Base-by-base conservation (phyloP, 371 early-diverging fungal species). In the Rhizopus arrhizus region DNA sequence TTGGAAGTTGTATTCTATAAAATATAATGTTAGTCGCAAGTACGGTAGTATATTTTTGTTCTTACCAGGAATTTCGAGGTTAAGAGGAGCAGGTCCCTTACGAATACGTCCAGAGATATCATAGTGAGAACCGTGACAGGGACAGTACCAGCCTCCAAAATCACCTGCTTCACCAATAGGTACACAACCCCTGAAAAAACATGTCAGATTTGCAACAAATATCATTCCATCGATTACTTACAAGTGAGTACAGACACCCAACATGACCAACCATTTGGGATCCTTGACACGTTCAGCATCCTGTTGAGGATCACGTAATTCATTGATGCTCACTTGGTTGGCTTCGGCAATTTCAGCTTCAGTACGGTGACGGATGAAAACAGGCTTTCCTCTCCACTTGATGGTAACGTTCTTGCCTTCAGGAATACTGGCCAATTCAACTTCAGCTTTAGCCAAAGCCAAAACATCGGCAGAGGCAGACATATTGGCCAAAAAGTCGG, bases 341-440 rank as follows among this genome's bases (percentile, higher is more conserved):
- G 96, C 95, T 70, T 95, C 95, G 10, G 85, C 85, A 66, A 97
- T 96, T 77, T 97, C 96, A 66, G 84, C 93, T 34, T 88, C 83
- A 41, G 96, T 97, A 64, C 96, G 90, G 83, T 96, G 96, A 73
- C 96, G 91, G 65, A 97, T 90, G 74, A 96, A 94, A 58, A 97
- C 90, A 61, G 97, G 97, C 88, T 97, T 97, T 75, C 97, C 97
- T 62, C 96, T 87, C 97, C 97, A 97, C 86, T 96, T 97, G 81
- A 97, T 81, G 41, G 92, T 89, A 56, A 95, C 88, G 62, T 95
- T 95, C 84, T 92, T 94, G 56, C 96, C 97, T 68, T 95, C 93
- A 33, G 97, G 97, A 72, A 97, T 94, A 47, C 88, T 69, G 67
- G 77, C 80, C 69, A 94, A 78, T 59, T 94, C 93, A 22, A 97